Conservation (phyloP, 2,329 filamentous ascomycete genomes). For the Trichoderma pleuroti region DNA sequence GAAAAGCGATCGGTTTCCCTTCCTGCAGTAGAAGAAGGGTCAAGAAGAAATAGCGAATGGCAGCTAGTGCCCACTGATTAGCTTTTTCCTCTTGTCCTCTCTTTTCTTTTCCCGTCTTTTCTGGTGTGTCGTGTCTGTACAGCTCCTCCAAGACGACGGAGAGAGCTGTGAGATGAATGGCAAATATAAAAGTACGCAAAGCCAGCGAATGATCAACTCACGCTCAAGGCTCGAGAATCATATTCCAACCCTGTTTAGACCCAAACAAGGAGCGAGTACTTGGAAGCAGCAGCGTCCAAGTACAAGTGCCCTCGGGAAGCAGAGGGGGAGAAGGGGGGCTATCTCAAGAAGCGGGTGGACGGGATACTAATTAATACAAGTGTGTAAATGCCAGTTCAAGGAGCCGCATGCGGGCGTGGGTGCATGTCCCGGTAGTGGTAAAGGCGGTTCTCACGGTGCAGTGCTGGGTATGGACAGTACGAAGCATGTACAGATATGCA, state of each 20-base stretch:
- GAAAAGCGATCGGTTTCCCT: constrained; percentile 13
- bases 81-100: background rate
- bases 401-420: constrained; percentile 7
- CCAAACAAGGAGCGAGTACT: constrained; percentile 8
- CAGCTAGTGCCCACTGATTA: constrained; percentile 13
- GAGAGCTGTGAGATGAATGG: background rate
- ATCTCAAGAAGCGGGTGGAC: background rate
- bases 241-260: background rate
- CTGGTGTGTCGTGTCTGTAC: background rate
- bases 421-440: background rate
- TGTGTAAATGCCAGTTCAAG: background rate
- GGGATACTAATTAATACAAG: constrained; percentile 13
- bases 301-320: constrained; percentile 4
- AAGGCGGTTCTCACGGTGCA: background rate
- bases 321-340: background rate
- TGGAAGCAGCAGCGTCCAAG: constrained; percentile 13
- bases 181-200: background rate
- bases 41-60: constrained; percentile 13
- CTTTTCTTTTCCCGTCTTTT: background rate
- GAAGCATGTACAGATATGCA: constrained; percentile 1
- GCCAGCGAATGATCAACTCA: constrained; percentile 10
- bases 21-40: background rate
- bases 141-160: background rate
- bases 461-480: background rate
- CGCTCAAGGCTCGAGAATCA: constrained; percentile 11